These are phyloP conservation scores for Misopates orontium DNA, from an alignment of 257 asterid genomes.

Conservation along the genomic window DNA sequence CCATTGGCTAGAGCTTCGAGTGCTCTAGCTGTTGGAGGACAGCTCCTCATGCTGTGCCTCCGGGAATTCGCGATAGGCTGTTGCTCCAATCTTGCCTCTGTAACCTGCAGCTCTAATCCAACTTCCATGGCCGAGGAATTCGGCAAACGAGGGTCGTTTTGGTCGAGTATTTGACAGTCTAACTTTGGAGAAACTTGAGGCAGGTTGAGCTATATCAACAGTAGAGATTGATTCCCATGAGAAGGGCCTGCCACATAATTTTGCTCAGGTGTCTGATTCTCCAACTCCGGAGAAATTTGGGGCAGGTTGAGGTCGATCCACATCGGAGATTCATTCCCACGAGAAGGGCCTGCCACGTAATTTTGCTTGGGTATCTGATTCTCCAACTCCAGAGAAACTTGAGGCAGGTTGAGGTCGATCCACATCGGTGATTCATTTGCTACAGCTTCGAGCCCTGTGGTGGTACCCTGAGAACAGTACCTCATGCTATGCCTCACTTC, in stretches of 20 bases:
- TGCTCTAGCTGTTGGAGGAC: constrained; percentile 56
- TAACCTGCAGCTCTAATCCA: background rate
- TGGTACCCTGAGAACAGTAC: too few species aligned
- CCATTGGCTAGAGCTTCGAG: constrained; percentile 65
- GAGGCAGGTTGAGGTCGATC: constrained; percentile 70
- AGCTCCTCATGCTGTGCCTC: constrained; percentile 53
- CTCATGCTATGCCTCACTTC: too few species aligned
- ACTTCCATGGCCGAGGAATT: background rate
- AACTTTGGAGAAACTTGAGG: too few species aligned
- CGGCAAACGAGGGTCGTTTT: constrained; percentile 11
- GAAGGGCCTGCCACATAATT: too few species aligned
- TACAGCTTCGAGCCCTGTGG: too few species aligned
- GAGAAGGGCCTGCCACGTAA: too few species aligned
- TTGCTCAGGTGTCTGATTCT: constrained; percentile 17
- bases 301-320: constrained; percentile 67
- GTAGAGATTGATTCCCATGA: too few species aligned
- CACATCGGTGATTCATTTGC: too few species aligned
- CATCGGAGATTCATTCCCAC: constrained; percentile 29
- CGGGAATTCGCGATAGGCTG: constrained; percentile 30
- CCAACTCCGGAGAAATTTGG: constrained; percentile 41
- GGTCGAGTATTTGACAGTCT: too few species aligned
- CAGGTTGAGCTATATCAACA: too few species aligned
- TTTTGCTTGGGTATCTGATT: constrained; percentile 15
- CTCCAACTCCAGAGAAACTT: constrained; percentile 40
- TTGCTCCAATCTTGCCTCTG: constrained; percentile 27